A percentile compares a stretch with the other conserved stretches of the same genome.
Conservation (phyloP, 164 flowering plant genomes). For the Stephania cephalantha region DNA sequence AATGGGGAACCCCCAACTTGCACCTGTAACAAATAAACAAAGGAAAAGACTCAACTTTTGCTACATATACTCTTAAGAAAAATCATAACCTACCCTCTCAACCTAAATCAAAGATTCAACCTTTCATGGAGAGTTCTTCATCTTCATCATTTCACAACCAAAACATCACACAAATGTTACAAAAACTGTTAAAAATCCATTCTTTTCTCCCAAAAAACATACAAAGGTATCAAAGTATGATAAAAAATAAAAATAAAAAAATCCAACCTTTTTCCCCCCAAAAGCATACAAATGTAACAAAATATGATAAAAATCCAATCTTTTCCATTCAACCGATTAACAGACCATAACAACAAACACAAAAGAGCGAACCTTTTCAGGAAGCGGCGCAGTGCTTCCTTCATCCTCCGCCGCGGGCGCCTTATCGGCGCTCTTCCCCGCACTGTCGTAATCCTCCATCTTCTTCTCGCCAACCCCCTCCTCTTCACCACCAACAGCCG, state of each 20-base stretch:
- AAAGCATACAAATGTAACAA: too few relatives aligned
- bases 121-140: too few relatives aligned
- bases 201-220: background rate
- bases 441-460: conserved; percentile 70
- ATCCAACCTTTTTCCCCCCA: background rate
- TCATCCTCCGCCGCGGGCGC: conserved; percentile 63
- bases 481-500: background rate
- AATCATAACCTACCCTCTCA: background rate
- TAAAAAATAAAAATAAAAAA: background rate
- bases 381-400: conserved; percentile 66
- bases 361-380: conserved; percentile 54
- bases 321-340: background rate
- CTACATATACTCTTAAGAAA: background rate
- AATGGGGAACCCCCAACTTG: conserved; percentile 75
- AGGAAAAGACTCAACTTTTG: background rate
- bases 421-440: conserved; percentile 50
- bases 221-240: too few relatives aligned
- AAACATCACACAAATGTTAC: too few relatives aligned
- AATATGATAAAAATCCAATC: background rate
- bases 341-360: background rate
- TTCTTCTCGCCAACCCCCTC: conserved; percentile 29
- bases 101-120: background rate
- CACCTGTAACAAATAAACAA: conserved; percentile 41
- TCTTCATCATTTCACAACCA: too few relatives aligned
- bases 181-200: too few relatives aligned